Conservation (phyloP, 148 eudicot genomes). For the Rhododendron williamsianum region DNA sequence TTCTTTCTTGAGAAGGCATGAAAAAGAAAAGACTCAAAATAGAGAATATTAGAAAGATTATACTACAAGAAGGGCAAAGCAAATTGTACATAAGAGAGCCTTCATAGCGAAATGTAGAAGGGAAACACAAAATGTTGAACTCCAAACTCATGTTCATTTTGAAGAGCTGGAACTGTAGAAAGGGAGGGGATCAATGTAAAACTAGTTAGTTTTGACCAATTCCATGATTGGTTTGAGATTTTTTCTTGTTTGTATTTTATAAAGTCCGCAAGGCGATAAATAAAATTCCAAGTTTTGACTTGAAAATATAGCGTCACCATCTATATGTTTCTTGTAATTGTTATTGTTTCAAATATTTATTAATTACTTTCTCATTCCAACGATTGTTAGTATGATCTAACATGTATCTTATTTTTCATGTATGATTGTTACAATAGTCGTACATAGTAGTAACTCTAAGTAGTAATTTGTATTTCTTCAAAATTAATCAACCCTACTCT, state of each 20-base stretch:
- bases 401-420: too few species aligned
- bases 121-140: neutral
- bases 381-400: too few species aligned
- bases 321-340: neutral
- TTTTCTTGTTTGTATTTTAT: neutral
- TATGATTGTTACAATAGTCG: neutral
- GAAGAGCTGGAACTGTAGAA: neutral
- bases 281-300: neutral
- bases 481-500: neutral
- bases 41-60: neutral
- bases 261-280: conserved; percentile 27
- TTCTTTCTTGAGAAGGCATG: neutral
- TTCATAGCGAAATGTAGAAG: neutral
- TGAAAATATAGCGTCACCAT: neutral
- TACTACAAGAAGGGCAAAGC: conserved; percentile 9
- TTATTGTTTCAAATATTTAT: neutral
- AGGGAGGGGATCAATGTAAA: neutral
- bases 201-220: neutral
- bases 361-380: neutral
- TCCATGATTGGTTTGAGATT: neutral
- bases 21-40: neutral
- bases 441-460: too few species aligned
- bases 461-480: too few species aligned
- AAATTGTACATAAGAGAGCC: conserved; percentile 28
- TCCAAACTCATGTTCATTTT: neutral